Evolutionary conservation across 2,329 filamentous ascomycete genomes (phyloP), one percentile per base, ranked within the genome.

Genomic region (Aplosporella prunicola): DNA sequence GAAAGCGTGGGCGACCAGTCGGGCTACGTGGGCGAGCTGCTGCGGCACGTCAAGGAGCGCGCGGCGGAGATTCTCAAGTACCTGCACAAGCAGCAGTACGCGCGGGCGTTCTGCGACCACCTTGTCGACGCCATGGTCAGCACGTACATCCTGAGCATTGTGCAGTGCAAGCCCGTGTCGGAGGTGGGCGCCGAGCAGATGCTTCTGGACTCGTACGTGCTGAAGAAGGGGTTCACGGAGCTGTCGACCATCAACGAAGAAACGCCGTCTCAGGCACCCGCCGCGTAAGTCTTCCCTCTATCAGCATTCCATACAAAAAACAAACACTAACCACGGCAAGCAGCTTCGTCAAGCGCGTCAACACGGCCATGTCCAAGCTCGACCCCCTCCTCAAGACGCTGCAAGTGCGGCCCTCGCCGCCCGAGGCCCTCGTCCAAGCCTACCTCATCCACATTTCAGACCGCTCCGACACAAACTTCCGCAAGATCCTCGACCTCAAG

Each of bases 391-490:
- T 98, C 50, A 98, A 98, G 63, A 96, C 91, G 2, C 74, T 98
- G 3, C 91, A 98, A 68, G 89, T 98, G 32, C 85, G 85, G 18
- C 78, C 88, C 2, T 84, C 82, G 4, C 91, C 91, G 0, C 83
- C 89, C 0, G 91, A 98, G 66, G 89, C 85, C 2, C 75, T 98
- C 3, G 88, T 98, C 0, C 89, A 96, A 64, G 91, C 91, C 22
- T 98, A 98, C 58, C 78, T 98, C 22, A 93, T 96, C 59, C 91
- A 96, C 63, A 91, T 98, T 47, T 87, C 78, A 47, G 91, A 98
- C 67, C 80, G 83, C 39, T 93, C 82, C 45, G 91, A 96, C 56
- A 75, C 77, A 51, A 98, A 98, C 63, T 98, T 98, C 73, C 80
- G 80, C 55, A 96, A 95, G 64, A 82, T 98, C 42, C 76, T 98